Percentiles rank a stretch among this genome's conserved stretches.
Conservation (phyloP, 345 rosid species). For the Eucalyptus grandis region DNA sequence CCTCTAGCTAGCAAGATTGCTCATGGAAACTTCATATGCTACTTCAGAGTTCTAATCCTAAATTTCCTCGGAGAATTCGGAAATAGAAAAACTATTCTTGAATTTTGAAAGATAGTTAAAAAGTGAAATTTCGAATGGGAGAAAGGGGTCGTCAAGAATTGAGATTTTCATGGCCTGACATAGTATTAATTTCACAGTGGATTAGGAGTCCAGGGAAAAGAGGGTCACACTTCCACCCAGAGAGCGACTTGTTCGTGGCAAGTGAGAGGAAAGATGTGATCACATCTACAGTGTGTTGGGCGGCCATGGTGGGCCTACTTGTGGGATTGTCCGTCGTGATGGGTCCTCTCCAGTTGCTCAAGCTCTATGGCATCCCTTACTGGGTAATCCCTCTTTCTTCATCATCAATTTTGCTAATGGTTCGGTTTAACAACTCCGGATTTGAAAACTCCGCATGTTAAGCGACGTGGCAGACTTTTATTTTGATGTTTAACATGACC, state of each 20-base stretch:
- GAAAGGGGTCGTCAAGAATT: background rate
- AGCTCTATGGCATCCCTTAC: conserved; percentile 69
- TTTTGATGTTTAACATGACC: background rate
- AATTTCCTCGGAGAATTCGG: background rate
- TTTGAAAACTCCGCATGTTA: background rate
- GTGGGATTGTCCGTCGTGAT: conserved; percentile 29
- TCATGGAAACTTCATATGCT: background rate
- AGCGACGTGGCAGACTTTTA: background rate
- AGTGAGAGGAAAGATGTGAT: conserved; percentile 58
- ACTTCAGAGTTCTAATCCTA: background rate
- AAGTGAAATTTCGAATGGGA: background rate
- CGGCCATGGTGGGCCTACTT: conserved; percentile 61
- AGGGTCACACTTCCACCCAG: conserved; percentile 81
- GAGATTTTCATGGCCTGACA: background rate
- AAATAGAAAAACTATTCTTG: background rate
- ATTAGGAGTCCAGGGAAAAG: conserved; percentile 76
- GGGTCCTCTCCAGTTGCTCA: conserved; percentile 59
- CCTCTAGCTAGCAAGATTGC: background rate
- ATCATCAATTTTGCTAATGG: background rate
- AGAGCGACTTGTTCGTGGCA: conserved; percentile 67
- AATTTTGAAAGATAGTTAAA: background rate
- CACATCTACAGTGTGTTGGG: conserved; percentile 77
- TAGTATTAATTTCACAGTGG: conserved; percentile 34
- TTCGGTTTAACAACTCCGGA: background rate
- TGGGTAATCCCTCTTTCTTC: conserved; percentile 17